Conservation (phyloP, 192 early-diverging fungal species). For the Mortierella hygrophila region DNA sequence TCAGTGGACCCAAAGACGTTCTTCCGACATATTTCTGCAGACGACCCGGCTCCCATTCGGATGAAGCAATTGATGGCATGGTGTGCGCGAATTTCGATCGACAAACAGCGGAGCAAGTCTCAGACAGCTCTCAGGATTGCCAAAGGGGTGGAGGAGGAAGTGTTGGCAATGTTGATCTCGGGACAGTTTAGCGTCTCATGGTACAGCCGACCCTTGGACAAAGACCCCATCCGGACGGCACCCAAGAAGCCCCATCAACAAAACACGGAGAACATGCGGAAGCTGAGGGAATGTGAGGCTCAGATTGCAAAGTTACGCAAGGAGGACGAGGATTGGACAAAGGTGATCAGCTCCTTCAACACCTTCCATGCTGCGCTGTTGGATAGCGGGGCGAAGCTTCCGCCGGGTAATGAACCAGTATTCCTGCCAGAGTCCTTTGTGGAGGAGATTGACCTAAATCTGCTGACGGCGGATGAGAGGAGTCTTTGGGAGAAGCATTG, state of each 20-base stretch:
- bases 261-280: conserved; percentile 36
- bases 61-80: conserved; percentile 54
- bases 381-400: conserved; percentile 29
- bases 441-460: conserved; percentile 27
- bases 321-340: conserved; percentile 51
- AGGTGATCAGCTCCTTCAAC: conserved; percentile 45
- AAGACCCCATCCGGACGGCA: conserved; percentile 12
- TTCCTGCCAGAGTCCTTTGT: conserved; percentile 11
- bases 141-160: conserved; percentile 42
- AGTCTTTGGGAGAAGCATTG: conserved; percentile 51
- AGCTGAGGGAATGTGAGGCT: conserved; percentile 34
- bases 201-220: conserved; percentile 38
- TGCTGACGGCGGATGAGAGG: conserved; percentile 45
- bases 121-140: conserved; percentile 35
- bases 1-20: conserved; percentile 44
- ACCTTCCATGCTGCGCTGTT: conserved; percentile 47
- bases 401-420: conserved; percentile 27
- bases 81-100: conserved; percentile 39
- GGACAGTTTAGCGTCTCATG: conserved; percentile 42
- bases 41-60: conserved; percentile 38
- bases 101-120: conserved; percentile 14
- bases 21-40: conserved; percentile 50
- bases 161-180: conserved; percentile 14
- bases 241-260: conserved; percentile 50
- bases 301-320: conserved; percentile 47